phyloP scores from a whole-genome alignment of 345 rosid genomes.

The Atalantia buxifolia region DNA sequence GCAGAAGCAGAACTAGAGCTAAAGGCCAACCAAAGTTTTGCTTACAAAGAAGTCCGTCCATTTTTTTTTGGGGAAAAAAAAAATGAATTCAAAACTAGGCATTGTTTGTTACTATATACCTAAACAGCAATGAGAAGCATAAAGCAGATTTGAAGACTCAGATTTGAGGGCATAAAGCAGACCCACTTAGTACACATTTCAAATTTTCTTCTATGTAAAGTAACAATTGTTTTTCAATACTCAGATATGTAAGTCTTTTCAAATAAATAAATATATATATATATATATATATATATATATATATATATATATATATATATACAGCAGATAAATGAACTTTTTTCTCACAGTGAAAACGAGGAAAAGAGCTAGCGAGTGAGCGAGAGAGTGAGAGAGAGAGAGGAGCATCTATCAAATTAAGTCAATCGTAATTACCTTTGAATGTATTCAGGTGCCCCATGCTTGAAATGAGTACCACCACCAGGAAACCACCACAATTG shows the following conservation, averaged over 20 bases:
- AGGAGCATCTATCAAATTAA: background rate
- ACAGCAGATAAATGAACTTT: background rate
- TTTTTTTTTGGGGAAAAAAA: background rate
- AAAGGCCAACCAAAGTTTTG: background rate
- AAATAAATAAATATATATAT: background rate
- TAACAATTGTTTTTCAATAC: background rate
- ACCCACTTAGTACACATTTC: background rate
- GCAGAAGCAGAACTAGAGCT: background rate
- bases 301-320: no score
- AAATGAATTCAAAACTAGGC: background rate
- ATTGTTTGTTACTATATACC: background rate
- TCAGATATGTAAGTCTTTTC: background rate
- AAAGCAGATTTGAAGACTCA: no score
- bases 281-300: no score
- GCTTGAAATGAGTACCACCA: slow-evolving; percentile 97
- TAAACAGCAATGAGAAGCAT: background rate
- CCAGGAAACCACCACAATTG: slow-evolving; percentile 96
- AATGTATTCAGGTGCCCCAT: slow-evolving; percentile 90
- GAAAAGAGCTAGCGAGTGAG: no score
- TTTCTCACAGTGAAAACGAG: background rate
- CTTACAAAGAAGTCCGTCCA: background rate
- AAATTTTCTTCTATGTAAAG: background rate
- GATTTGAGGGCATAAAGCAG: background rate
- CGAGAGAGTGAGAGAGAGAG: background rate
- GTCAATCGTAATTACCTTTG: slow-evolving; percentile 46